A percentile compares a stretch with the other conserved stretches of the same genome.
Evolutionary conservation across 345 rosid species (phyloP).

Genomic region (Geranium rotundifolium): DNA sequence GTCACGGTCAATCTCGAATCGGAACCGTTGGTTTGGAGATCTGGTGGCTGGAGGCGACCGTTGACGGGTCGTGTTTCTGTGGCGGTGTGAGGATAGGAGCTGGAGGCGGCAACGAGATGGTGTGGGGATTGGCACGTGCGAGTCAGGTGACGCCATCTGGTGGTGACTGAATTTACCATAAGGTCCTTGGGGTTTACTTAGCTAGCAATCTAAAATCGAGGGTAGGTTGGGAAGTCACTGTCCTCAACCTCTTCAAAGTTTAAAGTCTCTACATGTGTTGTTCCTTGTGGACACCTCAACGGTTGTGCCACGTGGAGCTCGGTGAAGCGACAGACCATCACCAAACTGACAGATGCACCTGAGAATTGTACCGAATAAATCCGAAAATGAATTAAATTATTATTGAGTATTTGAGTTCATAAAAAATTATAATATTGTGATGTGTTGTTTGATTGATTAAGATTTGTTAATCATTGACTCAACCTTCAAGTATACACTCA

Average conservation of each 20-base stretch:
- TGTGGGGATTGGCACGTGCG: not conserved
- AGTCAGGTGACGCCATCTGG: not conserved
- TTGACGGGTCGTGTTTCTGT: not conserved
- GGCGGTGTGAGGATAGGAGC: not conserved
- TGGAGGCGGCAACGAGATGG: not conserved
- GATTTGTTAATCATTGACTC: too few relatives aligned
- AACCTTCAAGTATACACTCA: too few relatives aligned
- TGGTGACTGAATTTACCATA: not conserved
- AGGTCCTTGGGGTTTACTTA: not conserved
- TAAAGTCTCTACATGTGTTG: too few relatives aligned
- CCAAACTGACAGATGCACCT: not conserved
- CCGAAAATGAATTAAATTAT: not conserved
- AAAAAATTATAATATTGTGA: too few relatives aligned
- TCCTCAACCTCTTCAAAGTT: not conserved
- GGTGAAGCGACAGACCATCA: not conserved
- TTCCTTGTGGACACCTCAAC: not conserved
- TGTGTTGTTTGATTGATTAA: too few relatives aligned
- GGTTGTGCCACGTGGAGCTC: not conserved
- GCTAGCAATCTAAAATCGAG: too few relatives aligned
- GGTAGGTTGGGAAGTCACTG: not conserved
- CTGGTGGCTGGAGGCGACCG: not conserved
- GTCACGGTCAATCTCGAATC: not conserved
- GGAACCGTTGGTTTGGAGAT: not conserved
- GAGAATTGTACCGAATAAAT: not conserved
- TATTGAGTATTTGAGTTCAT: too few relatives aligned